Evolutionary conservation across 768 basidiomycete species (phyloP).

Genomic region (Mycena amicta): DNA sequence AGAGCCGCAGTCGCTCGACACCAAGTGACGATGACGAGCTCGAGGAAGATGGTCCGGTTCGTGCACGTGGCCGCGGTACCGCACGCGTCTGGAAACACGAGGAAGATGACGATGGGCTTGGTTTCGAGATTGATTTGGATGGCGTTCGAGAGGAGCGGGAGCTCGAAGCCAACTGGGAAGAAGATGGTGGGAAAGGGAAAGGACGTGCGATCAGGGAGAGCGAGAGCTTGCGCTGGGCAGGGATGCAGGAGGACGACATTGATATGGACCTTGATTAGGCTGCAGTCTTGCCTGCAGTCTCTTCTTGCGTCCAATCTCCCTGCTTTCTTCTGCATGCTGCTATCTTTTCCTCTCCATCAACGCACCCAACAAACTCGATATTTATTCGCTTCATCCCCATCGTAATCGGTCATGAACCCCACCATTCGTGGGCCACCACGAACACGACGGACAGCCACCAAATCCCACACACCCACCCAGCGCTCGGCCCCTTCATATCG

Average conservation of each 20-base stretch:
- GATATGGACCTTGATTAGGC: conserved; percentile 67
- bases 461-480: not conserved
- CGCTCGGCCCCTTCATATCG: not conserved
- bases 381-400: not conserved
- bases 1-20: conserved; percentile 30
- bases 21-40: conserved; percentile 32
- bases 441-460: too few relatives aligned
- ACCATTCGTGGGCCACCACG: not conserved
- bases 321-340: not conserved
- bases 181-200: conserved; percentile 23
- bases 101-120: conserved; percentile 43
- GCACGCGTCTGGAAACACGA: conserved; percentile 41
- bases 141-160: conserved; percentile 52
- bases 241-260: conserved; percentile 45
- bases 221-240: conserved; percentile 44
- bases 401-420: not conserved
- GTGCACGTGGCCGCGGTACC: conserved; percentile 23
- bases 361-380: not conserved
- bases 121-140: conserved; percentile 26
- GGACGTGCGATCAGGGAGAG: conserved; percentile 50
- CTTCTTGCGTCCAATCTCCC: not conserved
- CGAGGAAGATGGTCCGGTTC: conserved; percentile 29
- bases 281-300: not conserved
- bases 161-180: conserved; percentile 34
- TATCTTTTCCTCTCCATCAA: not conserved